Base-by-base conservation (phyloP, 2,329 filamentous ascomycete species). In the Talaromyces sp. region DNA sequence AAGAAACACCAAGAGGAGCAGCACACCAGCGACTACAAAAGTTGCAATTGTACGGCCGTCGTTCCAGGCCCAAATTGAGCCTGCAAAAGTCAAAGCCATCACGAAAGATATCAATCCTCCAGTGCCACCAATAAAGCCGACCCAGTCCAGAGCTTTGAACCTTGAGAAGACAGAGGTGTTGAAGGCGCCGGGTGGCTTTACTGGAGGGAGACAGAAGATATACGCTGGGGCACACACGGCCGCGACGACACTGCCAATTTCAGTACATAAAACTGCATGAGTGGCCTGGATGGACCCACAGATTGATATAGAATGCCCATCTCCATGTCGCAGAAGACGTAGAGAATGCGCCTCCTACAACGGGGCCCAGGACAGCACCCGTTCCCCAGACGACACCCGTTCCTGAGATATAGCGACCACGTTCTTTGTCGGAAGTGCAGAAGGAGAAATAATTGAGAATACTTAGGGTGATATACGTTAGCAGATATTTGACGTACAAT, bases 81-180 rank as follows among this genome's bases (percentile, higher is more conserved):
- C 85, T 6, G 82, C 84, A 58, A 85, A 83, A 62, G 76, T 78
- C 63, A 86, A 77, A 10, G 78, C 82, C 73, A 87, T 77, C 24
- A 82, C 74, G 50, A 82, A 69, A 10, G 72, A 72, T 1, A 77
- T 69, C n/a, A 67, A 60, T 3, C 60, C 24, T 45, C 78, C 77
- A 31, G 75, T 75, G 1, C 75, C 82, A 0, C 76, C 71, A 47
- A 74, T 78, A 2, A 86, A 73, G 1, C 83, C 83, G 9, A 83
- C 47, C 63, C 72, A 81, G 69, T 84, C 82, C 22, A 63, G 11
- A 70, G 33, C 1, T 69, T 11, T 19, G 62, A 70, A 16, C 69
- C 66, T 16, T 71, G 45, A 37, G 69, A 61, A 24, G 64, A 66
- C 63, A 70, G 77, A 0, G 85, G 76, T 54, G 27, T 54, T 16